phyloP scores from a whole-genome alignment of 2,329 filamentous ascomycete species.

The Claviceps cyperi region DNA sequence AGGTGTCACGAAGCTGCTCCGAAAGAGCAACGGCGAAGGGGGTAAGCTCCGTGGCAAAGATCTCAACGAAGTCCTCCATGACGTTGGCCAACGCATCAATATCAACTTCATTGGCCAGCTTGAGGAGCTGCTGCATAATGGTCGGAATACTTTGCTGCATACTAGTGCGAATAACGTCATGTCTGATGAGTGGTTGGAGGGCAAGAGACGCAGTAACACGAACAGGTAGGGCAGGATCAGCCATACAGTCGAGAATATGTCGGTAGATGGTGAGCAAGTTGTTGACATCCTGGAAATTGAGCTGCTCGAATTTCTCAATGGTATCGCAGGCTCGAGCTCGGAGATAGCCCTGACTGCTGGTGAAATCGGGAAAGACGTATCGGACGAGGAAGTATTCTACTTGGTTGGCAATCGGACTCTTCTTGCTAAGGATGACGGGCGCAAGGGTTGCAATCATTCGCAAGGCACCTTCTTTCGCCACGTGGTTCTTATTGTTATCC shows the following conservation, averaged over 20 bases:
- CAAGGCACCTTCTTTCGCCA: conserved; percentile 91
- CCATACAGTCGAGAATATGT: conserved; percentile 94
- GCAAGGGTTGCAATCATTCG: conserved; percentile 95
- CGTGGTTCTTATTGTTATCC: conserved; percentile 80
- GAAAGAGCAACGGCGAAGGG: conserved; percentile 93
- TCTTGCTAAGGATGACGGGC: conserved; percentile 89
- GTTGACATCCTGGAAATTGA: conserved; percentile 92
- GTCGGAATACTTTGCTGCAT: conserved; percentile 98
- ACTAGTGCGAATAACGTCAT: conserved; percentile 82
- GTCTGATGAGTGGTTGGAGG: conserved; percentile 85
- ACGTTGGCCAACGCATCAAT: conserved; percentile 95
- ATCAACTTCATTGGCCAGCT: conserved; percentile 94
- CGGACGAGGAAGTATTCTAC: conserved; percentile 98
- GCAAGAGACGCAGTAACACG: conserved; percentile 88
- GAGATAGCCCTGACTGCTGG: conserved; percentile 80
- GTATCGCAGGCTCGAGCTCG: conserved; percentile 93
- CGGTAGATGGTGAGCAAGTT: conserved; percentile 94
- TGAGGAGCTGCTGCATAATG: conserved; percentile 97
- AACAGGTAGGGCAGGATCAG: conserved; percentile 82
- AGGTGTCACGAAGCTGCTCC: conserved; percentile 91
- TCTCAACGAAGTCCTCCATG: conserved; percentile 99
- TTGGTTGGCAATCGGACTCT: conserved; percentile 93
- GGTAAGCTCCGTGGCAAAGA: conserved; percentile 92
- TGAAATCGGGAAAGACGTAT: conserved; percentile 96
- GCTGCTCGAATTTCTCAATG: conserved; percentile 92